A percentile compares a stretch with the other conserved stretches of the same genome.
Evolutionary conservation across 2,329 filamentous ascomycete genomes (phyloP).

Genomic region (Trichoderma citrinoviride): DNA sequence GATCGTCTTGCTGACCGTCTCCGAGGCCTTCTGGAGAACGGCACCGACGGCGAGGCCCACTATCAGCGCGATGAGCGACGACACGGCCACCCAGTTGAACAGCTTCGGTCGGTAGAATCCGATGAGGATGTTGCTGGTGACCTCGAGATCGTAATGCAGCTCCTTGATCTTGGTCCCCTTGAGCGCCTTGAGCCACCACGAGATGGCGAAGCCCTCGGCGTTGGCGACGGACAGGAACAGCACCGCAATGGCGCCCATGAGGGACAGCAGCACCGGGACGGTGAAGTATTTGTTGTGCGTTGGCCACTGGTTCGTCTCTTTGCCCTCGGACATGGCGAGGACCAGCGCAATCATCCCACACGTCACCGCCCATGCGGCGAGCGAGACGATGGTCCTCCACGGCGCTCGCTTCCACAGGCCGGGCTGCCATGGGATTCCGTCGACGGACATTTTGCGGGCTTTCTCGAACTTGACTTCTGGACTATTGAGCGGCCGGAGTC

Average conservation of each 20-base stretch:
- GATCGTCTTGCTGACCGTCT: slow-evolving; percentile 2
- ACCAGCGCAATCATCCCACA: slow-evolving; percentile 10
- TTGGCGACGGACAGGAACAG: slow-evolving; percentile 7
- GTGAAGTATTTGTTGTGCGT: neutral
- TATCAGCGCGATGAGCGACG: neutral
- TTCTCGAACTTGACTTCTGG: neutral
- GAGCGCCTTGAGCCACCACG: slow-evolving; percentile 17
- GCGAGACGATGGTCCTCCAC: neutral
- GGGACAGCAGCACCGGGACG: slow-evolving; percentile 12
- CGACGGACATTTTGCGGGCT: neutral
- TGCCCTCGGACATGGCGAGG: neutral
- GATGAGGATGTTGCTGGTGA: slow-evolving; percentile 2
- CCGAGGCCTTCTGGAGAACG: slow-evolving; percentile 12
- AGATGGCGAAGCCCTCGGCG: slow-evolving; percentile 6
- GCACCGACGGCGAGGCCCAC: slow-evolving; percentile 6
- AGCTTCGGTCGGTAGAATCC: neutral
- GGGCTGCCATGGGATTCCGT: slow-evolving; percentile 13
- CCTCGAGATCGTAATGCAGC: slow-evolving; percentile 15
- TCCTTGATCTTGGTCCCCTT: slow-evolving; percentile 10
- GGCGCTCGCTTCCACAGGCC: slow-evolving; percentile 8
- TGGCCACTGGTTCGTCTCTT: slow-evolving; percentile 13
- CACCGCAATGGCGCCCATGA: neutral
- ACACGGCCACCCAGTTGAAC: neutral
- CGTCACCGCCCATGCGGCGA: neutral
- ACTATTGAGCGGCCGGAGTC: neutral